Evolutionary conservation across 805 yeast species (phyloP).

Genomic region (Starmerella floricola): DNA sequence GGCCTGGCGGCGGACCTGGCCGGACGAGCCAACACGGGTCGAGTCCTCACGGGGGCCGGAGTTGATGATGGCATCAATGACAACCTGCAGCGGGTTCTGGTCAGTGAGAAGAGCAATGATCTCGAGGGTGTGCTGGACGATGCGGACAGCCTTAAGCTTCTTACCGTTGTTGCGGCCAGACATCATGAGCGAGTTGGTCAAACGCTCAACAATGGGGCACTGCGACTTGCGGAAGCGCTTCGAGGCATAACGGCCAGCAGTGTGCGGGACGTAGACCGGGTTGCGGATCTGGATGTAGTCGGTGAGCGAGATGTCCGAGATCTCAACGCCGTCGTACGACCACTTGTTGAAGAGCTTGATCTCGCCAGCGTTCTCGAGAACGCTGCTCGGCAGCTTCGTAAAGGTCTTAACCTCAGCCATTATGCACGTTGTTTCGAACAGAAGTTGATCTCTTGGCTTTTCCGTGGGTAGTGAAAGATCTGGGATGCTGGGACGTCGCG

Average conservation of each 20-base stretch:
- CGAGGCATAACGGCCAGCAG: conserved; percentile 99
- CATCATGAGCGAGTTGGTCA: conserved; percentile 99
- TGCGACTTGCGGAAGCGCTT: conserved; percentile 99
- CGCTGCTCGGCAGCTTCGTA: conserved; percentile 92
- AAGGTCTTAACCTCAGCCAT: conserved; percentile 67
- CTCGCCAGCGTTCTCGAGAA: conserved; percentile 90
- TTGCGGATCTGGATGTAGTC: conserved; percentile 97
- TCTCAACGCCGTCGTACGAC: conserved; percentile 96
- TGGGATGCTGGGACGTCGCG: not conserved
- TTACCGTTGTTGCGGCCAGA: conserved; percentile 99
- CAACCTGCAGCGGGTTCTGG: conserved; percentile 98
- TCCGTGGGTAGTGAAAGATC: conserved; percentile 4
- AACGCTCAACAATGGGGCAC: conserved; percentile 98
- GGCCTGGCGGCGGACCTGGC: conserved; percentile 99
- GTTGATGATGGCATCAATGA: conserved; percentile 98
- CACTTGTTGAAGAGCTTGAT: conserved; percentile 99
- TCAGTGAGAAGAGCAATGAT: conserved; percentile 95
- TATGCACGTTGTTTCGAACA: conserved; percentile 25
- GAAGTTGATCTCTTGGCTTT: not conserved
- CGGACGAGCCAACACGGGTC: conserved; percentile 99
- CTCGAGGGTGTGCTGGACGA: conserved; percentile 98
- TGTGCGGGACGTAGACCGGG: conserved; percentile 96
- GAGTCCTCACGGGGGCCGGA: conserved; percentile 99
- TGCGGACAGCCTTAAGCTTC: conserved; percentile 99
- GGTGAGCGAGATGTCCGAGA: conserved; percentile 94